A percentile compares a stretch with the other conserved stretches of the same genome.
These are phyloP conservation scores for Colletotrichum coccodes DNA, from an alignment of 2,329 filamentous ascomycete genomes.

Conservation along the genomic window DNA sequence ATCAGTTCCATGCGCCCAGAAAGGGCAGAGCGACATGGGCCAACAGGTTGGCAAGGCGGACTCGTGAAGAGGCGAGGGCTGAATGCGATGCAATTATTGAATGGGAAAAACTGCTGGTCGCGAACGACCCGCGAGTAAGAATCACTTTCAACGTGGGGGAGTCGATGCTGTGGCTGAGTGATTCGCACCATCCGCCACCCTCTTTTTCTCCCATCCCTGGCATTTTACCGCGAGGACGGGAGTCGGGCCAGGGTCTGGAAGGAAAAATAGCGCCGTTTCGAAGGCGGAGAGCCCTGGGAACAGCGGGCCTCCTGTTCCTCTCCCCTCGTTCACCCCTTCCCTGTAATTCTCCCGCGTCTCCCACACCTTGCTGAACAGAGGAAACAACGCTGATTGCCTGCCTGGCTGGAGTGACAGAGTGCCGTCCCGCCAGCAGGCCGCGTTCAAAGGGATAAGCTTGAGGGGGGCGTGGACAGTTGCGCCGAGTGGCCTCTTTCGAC, in stretches of 20 bases:
- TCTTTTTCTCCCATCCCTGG: not conserved
- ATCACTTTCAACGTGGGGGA: not conserved
- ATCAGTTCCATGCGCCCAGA: no score
- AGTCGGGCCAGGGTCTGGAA: conserved; percentile 4
- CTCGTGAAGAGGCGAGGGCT: conserved; percentile 4
- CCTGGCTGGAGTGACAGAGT: not conserved
- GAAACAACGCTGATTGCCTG: not conserved
- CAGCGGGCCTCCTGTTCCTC: not conserved
- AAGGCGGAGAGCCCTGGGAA: conserved; percentile 12
- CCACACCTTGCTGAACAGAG: not conserved
- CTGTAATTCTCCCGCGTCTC: not conserved
- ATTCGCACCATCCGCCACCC: conserved; percentile 11
- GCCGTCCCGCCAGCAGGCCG: not conserved
- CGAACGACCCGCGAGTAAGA: conserved; percentile 10
- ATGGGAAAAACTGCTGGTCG: not conserved
- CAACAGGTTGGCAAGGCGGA: conserved; percentile 30
- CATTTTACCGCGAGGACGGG: not conserved
- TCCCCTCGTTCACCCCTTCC: not conserved
- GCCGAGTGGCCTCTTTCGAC: not conserved
- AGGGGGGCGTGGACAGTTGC: not conserved
- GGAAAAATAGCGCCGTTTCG: conserved; percentile 6
- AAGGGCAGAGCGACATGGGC: no score
- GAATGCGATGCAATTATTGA: not conserved
- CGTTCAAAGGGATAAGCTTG: not conserved
- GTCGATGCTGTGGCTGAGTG: conserved; percentile 23